Conservation (phyloP, 2,329 filamentous ascomycete species). For the Aaosphaeria arxii region DNA sequence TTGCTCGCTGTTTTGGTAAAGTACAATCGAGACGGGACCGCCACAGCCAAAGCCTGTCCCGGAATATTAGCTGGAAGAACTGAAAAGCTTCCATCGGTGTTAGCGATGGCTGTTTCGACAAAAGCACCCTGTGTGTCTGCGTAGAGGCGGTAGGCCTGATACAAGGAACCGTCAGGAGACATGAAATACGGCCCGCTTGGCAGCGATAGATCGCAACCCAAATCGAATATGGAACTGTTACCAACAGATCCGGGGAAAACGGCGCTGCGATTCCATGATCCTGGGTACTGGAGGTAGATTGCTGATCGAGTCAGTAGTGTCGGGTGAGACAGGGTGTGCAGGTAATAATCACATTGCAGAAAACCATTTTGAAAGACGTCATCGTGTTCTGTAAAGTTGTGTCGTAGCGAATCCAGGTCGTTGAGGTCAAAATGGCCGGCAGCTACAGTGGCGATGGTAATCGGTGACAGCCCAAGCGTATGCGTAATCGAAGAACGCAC, state of each 20-base stretch:
- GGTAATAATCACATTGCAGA: conserved; percentile 21
- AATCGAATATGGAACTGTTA: neutral
- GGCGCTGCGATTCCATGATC: neutral
- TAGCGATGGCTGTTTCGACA: conserved; percentile 44
- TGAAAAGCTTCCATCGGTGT: conserved; percentile 39
- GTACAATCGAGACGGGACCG: conserved; percentile 61
- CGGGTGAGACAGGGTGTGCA: neutral
- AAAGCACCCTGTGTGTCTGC: conserved; percentile 51
- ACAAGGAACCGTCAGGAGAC: conserved; percentile 44
- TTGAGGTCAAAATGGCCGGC: conserved; percentile 13
- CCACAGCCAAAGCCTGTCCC: conserved; percentile 45
- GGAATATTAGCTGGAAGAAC: conserved; percentile 44
- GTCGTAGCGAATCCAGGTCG: conserved; percentile 19
- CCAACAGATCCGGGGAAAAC: neutral
- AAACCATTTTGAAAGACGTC: conserved; percentile 44
- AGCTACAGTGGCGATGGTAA: conserved; percentile 35
- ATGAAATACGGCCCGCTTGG: conserved; percentile 50
- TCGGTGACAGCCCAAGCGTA: conserved; percentile 11
- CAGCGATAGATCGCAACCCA: conserved; percentile 26
- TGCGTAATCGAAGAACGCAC: conserved; percentile 1
- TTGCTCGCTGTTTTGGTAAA: conserved; percentile 52
- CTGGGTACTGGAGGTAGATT: neutral
- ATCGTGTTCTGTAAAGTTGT: conserved; percentile 31
- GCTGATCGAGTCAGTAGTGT: neutral
- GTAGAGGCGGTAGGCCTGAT: conserved; percentile 50